Base-by-base conservation (phyloP, 306 rosid genomes). In the Macrotyloma uniflorum region DNA sequence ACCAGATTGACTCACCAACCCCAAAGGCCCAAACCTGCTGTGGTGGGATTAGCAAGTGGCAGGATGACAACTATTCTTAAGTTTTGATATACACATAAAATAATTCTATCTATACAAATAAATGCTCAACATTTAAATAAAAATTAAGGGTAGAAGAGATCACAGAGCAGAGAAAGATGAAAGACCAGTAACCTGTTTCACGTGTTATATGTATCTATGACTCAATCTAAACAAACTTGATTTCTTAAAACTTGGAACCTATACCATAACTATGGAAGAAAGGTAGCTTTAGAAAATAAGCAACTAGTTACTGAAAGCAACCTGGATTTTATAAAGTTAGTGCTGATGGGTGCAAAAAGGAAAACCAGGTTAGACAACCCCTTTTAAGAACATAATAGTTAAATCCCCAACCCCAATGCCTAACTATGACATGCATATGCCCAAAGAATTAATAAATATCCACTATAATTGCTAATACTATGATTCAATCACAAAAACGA, bases 291-390 rank as follows among this genome's bases (percentile, higher is more conserved):
- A 70, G 66, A 71, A 24, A 61, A 69, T 45, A 57, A 32, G 63
- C 32, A 79, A 24, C 66, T 16, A 10, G 12, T 50, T 12, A 79
- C 57, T 38, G 32, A 72, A 62, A 73, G 72, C 43, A 80, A 42
- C 14, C 45, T 42, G 23, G 18, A 66, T 15, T n/a, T n/a, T 53
- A 15, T 49, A 23, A 28, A 50, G 36, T 19, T 50, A 32, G n/a
- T 40, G 5, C 22, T 14, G 43, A 19, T n/a, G 28, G 74, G 24
- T 51, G 57, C 57, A 38, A 28, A 18, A 80, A 50, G 59, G 59
- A 15, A 72, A 63, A 38, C 14, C 35, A 51, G 49, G 32, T 64
- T 55, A 53, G 40, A 73, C 28, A 64, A 72, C 40, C 61, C 22
- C 51, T 64, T 71, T 53, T 72, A 33, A 64, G 69, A 72, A 59